Evolutionary conservation across 129 eudicot species (phyloP).

Genomic region (Helichrysum umbraculigerum): DNA sequence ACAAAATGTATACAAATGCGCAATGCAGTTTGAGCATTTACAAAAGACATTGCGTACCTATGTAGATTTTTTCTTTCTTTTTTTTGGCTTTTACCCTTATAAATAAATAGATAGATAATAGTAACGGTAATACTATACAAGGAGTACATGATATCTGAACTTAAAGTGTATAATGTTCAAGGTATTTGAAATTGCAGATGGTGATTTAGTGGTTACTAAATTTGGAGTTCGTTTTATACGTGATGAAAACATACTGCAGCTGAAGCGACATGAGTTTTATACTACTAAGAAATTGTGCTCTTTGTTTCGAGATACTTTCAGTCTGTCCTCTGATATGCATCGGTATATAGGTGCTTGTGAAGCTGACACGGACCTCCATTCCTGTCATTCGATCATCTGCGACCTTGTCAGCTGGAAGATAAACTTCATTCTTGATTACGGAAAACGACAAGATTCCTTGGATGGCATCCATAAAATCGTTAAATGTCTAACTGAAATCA

Average conservation of each 20-base stretch:
- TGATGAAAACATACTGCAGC: neutral
- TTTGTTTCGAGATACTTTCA: neutral
- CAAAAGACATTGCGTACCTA: too few relatives aligned
- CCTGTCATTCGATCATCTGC: neutral
- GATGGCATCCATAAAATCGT: conserved; percentile 3
- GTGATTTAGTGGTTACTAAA: neutral
- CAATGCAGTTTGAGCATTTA: too few relatives aligned
- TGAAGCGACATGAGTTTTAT: neutral
- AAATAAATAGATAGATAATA: too few relatives aligned
- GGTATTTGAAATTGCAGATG: conserved; percentile 1
- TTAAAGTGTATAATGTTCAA: too few relatives aligned
- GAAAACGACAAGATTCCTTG: neutral
- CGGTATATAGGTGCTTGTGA: neutral
- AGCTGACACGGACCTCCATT: neutral
- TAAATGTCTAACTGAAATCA: conserved; percentile 11
- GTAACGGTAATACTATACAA: too few relatives aligned
- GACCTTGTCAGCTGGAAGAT: neutral
- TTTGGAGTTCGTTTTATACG: conserved; percentile 11
- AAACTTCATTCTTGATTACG: neutral
- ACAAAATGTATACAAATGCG: too few relatives aligned
- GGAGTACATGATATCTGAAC: too few relatives aligned
- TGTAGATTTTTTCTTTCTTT: too few relatives aligned
- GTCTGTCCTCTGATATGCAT: too few relatives aligned
- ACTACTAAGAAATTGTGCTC: neutral
- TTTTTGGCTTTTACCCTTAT: too few relatives aligned